phyloP scores from a whole-genome alignment of 768 basidiomycete species.

The Dacryopinax primogenitus region DNA sequence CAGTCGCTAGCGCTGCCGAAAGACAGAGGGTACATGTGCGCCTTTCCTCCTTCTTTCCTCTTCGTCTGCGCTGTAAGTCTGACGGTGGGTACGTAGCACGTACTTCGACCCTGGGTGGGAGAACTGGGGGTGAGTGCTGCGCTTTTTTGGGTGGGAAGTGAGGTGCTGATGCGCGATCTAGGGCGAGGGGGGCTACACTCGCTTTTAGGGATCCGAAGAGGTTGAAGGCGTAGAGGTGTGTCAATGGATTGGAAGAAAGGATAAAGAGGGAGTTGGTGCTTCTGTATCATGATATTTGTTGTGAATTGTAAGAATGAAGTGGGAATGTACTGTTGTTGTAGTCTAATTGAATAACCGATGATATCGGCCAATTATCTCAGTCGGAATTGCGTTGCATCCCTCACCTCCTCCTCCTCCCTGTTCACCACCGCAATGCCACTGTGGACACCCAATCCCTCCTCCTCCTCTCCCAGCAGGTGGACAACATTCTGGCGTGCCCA shows the following conservation, averaged over 20 bases:
- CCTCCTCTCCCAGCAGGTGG: not conserved
- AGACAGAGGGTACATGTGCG: conserved; percentile 51
- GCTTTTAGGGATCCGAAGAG: not conserved
- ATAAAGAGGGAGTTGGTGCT: no score
- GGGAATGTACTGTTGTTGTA: not conserved
- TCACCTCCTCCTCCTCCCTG: not conserved
- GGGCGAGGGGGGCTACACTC: not conserved
- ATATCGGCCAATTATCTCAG: not conserved
- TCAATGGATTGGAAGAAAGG: no score
- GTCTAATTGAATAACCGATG: no score
- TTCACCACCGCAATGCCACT: not conserved
- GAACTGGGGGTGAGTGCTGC: conserved; percentile 34
- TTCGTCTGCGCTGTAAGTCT: not conserved
- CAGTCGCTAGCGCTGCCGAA: conserved; percentile 39
- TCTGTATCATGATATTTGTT: no score
- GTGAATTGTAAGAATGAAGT: no score
- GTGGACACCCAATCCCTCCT: not conserved
- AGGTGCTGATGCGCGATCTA: not conserved
- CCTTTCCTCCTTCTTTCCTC: not conserved
- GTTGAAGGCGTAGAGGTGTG: not conserved
- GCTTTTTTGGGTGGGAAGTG: not conserved
- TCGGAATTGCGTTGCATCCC: not conserved
- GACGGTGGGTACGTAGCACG: conserved; percentile 22
- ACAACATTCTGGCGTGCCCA: not conserved
- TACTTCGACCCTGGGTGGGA: conserved; percentile 44